Evolutionary conservation across 2,329 filamentous ascomycete species (phyloP), one percentile per base, ranked within the genome.

Genomic region (Aspergillus bombycis): DNA sequence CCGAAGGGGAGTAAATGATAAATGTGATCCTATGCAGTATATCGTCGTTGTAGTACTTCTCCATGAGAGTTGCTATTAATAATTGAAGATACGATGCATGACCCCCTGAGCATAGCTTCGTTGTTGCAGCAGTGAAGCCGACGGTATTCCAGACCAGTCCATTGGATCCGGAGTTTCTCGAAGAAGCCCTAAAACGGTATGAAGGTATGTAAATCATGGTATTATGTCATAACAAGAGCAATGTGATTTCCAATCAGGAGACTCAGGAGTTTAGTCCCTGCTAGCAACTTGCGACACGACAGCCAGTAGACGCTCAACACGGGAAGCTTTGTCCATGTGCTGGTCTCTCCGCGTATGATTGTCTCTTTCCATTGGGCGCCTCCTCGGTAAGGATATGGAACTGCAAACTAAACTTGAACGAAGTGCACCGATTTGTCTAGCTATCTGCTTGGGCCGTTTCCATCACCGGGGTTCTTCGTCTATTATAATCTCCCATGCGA

Each of bases 251-350:
- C 28, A 38, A 26, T 58, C n/a, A 36, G 30, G 48, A 26, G n/a
- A 8, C n/a, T 32, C 28, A 52, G 48, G 26, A 52, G 11, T 32
- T 21, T 30, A 32, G 48, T 52, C 26, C 26, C 8, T 52, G 48
- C 14, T 28, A 19, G 46, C 23, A 46, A 50, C 14, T 50, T 28
- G 23, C 14, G 46, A 50, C 46, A 50, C 4, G 46, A 50, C 46
- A 28, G 41, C 48, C 41, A 34, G 55, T 45, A 41, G 36, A 48
- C 23, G 23, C 11, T 23, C 46, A 28, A 46, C 38, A 46, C 56
- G 60, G 60, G 60, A 56, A 55, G 60, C 60, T 62, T 62, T 57
- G 60, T 62, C 54, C 54, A 62, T 36, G 30, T 57, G 60, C 14
- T 62, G 55, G 46, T 62, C 60, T 28, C 56, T 34, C 26, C 38